Percentiles rank a stretch among this genome's conserved stretches.
phyloP scores from a whole-genome alignment of 2,329 filamentous ascomycete genomes.

The Cytospora paraplurivora region DNA sequence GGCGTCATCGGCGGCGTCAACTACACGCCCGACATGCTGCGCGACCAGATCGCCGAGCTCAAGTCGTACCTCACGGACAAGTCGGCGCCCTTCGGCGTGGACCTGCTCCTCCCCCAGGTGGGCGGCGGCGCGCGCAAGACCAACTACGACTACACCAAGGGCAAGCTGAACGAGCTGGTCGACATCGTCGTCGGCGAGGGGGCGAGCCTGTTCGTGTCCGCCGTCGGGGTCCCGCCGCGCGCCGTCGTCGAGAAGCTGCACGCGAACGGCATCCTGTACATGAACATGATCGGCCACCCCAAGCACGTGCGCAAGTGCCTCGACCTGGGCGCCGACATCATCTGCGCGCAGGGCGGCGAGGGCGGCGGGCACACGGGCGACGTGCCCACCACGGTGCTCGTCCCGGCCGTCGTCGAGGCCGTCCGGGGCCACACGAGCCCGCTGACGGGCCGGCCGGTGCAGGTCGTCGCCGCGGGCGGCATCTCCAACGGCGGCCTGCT shows the following conservation, averaged over 20 bases:
- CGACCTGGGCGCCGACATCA: conserved; percentile 88
- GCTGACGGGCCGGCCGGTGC: conserved; percentile 82
- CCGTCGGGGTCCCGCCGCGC: conserved; percentile 90
- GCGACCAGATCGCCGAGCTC: conserved; percentile 91
- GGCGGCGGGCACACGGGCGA: conserved; percentile 96
- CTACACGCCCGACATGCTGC: conserved; percentile 96
- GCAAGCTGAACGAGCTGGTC: conserved; percentile 88
- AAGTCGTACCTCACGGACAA: conserved; percentile 87
- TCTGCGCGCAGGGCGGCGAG: conserved; percentile 97
- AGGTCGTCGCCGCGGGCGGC: conserved; percentile 91
- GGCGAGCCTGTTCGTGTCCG: conserved; percentile 92
- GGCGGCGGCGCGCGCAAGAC: conserved; percentile 94
- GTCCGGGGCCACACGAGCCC: conserved; percentile 81
- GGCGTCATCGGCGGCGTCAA: conserved; percentile 95
- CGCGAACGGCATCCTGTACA: conserved; percentile 84
- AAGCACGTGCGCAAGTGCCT: conserved; percentile 98
- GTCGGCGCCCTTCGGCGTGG: conserved; percentile 93
- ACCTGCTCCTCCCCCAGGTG: conserved; percentile 90
- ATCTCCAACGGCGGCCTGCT: conserved; percentile 91
- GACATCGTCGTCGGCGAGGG: conserved; percentile 92
- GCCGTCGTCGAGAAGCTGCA: conserved; percentile 88
- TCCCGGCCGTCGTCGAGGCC: conserved; percentile 85
- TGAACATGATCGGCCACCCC: conserved; percentile 99
- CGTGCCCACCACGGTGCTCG: conserved; percentile 87
- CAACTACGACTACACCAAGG: conserved; percentile 99